Evolutionary conservation across 441 rosid genomes (phyloP).

Genomic region (Erodium moschatum): DNA sequence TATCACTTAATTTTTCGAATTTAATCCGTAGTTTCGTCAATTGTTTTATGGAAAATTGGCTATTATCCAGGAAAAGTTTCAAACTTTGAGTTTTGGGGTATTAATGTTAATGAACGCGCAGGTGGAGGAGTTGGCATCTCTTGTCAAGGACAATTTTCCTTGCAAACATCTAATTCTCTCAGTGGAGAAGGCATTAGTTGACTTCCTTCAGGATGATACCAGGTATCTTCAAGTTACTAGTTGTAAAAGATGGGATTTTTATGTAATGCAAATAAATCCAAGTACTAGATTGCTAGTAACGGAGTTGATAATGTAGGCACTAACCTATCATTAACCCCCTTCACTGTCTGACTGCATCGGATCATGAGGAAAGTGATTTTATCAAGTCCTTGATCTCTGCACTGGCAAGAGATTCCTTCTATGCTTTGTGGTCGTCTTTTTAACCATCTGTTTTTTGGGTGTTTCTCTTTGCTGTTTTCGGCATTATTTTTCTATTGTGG

Average conservation of each 20-base stretch:
- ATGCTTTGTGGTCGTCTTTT: not conserved
- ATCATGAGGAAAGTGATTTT: not conserved
- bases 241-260: not conserved
- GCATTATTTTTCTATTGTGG: no score
- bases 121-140: constrained; percentile 64
- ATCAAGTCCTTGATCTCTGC: not conserved
- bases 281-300: not conserved
- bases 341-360: not conserved
- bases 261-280: not conserved
- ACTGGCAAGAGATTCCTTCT: no score
- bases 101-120: constrained; percentile 18
- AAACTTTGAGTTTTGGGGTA: not conserved
- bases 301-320: not conserved
- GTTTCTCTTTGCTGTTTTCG: no score
- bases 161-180: constrained; percentile 59
- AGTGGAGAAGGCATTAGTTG: constrained; percentile 50
- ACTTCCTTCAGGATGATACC: constrained; percentile 40
- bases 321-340: not conserved
- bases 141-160: constrained; percentile 53
- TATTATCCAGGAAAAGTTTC: not conserved
- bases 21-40: not conserved
- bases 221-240: constrained; percentile 22
- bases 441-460: not conserved
- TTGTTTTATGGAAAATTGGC: not conserved
- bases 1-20: not conserved